Evolutionary conservation across 257 asterid genomes (phyloP), one percentile per base, ranked within the genome.

Genomic region (Solanum okadae): DNA sequence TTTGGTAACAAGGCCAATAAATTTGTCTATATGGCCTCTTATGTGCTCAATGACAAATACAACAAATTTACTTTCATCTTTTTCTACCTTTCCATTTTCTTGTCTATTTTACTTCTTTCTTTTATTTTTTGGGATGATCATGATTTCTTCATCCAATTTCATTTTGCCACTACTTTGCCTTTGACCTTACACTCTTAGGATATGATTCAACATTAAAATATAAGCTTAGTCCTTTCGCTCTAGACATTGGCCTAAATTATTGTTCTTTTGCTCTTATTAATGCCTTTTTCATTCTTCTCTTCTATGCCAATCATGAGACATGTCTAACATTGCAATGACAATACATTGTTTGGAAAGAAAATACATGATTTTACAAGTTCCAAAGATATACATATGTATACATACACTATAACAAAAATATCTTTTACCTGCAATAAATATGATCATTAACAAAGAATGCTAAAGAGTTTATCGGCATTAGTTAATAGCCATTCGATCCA

Each of bases 181-280:
- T 86, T 65, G 90, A 85, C 86, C 75, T 81, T 61, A 63, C 63
- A 68, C 34, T 0, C 68, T 85, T 42, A 34, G 31, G 59, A 42
- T 42, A 23, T 77, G 90, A 86, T 70, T 85, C 84, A 79, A 89
- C 87, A 67, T 49, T 14, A 85, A 88, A 85, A 63, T 88, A 8
- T 88, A 0, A 29, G 84, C 65, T 86, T 44, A 46, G 84, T 76
- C 72, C 0, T 31, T 0, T 86, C 70, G 83, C 46, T 15, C 67
- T 33, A 44, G 44, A 83, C 77, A 71, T 59, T 70, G 42, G 73
- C 87, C 84, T 88, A 81, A 38, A 49, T 83, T 85, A 22, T 37
- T 86, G 25, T 46, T 71, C 49, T 33, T 40, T 83, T 83, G 56
- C 86, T 78, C 84, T 71, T 49, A 49, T 27, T 34, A 35, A 35